Conservation (phyloP, 2,329 filamentous ascomycete species). For the Emmonsia crescens region DNA sequence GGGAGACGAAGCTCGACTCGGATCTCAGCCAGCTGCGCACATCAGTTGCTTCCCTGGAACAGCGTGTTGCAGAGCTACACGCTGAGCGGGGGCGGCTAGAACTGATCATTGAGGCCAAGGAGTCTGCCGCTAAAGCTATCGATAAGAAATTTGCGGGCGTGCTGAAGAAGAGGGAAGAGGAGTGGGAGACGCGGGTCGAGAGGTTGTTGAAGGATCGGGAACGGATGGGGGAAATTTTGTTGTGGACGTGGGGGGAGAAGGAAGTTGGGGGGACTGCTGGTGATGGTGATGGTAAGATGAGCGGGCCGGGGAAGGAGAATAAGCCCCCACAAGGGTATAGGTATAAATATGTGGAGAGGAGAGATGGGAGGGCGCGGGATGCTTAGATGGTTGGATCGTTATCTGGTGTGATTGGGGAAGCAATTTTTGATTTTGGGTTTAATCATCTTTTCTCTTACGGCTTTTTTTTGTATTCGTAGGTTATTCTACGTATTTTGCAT, state of each 20-base stretch:
- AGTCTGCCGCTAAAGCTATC: slow-evolving; percentile 29
- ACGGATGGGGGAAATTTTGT: slow-evolving; percentile 29
- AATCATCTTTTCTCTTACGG: background rate
- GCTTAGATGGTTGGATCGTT: background rate
- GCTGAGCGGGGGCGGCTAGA: slow-evolving; percentile 26
- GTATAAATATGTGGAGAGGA: slow-evolving; percentile 26
- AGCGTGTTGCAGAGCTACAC: slow-evolving; percentile 20
- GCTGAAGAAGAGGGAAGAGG: slow-evolving; percentile 33
- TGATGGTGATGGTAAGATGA: slow-evolving; percentile 17
- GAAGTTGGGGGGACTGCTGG: slow-evolving; percentile 21
- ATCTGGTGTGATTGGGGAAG: background rate
- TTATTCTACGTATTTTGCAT: background rate
- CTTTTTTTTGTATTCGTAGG: background rate
- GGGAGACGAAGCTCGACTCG: slow-evolving; percentile 24
- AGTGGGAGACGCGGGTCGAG: slow-evolving; percentile 33
- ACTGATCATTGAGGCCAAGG: slow-evolving; percentile 28
- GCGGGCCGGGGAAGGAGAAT: slow-evolving; percentile 13
- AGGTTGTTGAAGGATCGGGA: slow-evolving; percentile 32
- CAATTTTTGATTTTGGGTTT: background rate
- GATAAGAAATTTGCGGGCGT: slow-evolving; percentile 31
- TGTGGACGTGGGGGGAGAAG: slow-evolving; percentile 33
- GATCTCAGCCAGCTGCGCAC: slow-evolving; percentile 23
- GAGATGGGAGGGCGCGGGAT: background rate
- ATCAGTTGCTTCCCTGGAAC: slow-evolving; percentile 15
- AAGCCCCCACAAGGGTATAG: slow-evolving; percentile 23